Percentiles rank a stretch among this genome's conserved stretches.
phyloP scores from a whole-genome alignment of 352 stramenopile genomes.

The Hyphochytrium catenoides region DNA sequence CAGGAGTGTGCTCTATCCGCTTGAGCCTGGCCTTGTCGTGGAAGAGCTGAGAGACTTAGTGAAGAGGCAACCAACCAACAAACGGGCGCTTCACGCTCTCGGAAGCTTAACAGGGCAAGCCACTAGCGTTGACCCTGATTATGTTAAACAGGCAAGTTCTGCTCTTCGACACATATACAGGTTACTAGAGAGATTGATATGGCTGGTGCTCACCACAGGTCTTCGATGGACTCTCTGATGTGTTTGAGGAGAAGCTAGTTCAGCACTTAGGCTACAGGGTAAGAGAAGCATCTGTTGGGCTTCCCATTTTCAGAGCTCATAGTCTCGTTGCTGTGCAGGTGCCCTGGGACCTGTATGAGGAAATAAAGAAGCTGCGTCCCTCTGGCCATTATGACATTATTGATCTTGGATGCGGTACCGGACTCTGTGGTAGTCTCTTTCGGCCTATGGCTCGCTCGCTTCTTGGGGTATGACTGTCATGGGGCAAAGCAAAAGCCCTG shows the following conservation, averaged over 20 bases:
- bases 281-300: background rate
- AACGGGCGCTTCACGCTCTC: slow-evolving; percentile 30
- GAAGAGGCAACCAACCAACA: slow-evolving; percentile 13
- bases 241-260: slow-evolving; percentile 52
- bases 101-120: slow-evolving; percentile 25
- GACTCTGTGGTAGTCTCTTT: slow-evolving; percentile 35
- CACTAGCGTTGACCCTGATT: slow-evolving; percentile 22
- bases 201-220: no score
- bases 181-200: no score
- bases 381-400: slow-evolving; percentile 14
- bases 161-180: no score
- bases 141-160: no score
- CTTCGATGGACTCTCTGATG: slow-evolving; percentile 45
- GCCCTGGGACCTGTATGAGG: slow-evolving; percentile 42
- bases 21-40: slow-evolving; percentile 26
- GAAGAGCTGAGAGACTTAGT: slow-evolving; percentile 23
- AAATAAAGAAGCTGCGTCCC: slow-evolving; percentile 18
- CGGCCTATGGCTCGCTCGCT: slow-evolving; percentile 25
- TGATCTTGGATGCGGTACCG: slow-evolving; percentile 45
- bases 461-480: slow-evolving; percentile 16
- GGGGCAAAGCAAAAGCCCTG: background rate
- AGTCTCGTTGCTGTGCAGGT: background rate
- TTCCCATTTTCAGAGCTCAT: background rate
- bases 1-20: slow-evolving; percentile 30
- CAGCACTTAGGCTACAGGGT: slow-evolving; percentile 43